phyloP scores from a whole-genome alignment of 192 early-diverging fungal species.

The Borealophlyctis nickersoniae region DNA sequence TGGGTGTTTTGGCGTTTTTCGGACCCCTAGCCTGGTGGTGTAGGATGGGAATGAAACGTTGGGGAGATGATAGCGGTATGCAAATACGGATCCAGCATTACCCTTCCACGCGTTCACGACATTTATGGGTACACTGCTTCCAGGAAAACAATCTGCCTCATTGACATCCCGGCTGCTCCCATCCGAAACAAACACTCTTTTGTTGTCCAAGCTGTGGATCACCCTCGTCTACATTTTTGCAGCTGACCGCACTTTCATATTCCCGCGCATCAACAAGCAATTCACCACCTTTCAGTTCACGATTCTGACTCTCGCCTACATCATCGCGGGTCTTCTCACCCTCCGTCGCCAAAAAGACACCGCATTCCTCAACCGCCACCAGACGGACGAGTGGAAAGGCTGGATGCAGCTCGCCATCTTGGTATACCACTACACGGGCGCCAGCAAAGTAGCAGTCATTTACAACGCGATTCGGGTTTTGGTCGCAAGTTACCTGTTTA shows the following conservation, averaged over 20 bases:
- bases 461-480: constrained; percentile 72
- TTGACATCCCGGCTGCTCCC: no score
- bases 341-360: constrained; percentile 42
- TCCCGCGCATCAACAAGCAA: constrained; percentile 66
- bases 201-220: constrained; percentile 50
- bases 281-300: constrained; percentile 47
- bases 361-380: constrained; percentile 69
- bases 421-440: constrained; percentile 70
- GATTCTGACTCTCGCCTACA: constrained; percentile 35
- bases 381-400: constrained; percentile 85
- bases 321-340: constrained; percentile 46
- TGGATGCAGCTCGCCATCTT: constrained; percentile 80
- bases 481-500: constrained; percentile 76
- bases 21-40: constrained; percentile 2
- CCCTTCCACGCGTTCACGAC: no score
- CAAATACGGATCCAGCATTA: no score
- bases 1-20: constrained; percentile 15
- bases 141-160: no score
- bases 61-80: not conserved
- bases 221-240: constrained; percentile 60
- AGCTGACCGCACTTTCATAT: constrained; percentile 65
- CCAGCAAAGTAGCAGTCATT: constrained; percentile 56
- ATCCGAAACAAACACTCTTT: constrained; percentile 36
- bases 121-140: no score
- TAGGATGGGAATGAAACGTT: not conserved